Evolutionary conservation across 768 basidiomycete genomes (phyloP).

Genomic region (Sistotremastrum suecicum): DNA sequence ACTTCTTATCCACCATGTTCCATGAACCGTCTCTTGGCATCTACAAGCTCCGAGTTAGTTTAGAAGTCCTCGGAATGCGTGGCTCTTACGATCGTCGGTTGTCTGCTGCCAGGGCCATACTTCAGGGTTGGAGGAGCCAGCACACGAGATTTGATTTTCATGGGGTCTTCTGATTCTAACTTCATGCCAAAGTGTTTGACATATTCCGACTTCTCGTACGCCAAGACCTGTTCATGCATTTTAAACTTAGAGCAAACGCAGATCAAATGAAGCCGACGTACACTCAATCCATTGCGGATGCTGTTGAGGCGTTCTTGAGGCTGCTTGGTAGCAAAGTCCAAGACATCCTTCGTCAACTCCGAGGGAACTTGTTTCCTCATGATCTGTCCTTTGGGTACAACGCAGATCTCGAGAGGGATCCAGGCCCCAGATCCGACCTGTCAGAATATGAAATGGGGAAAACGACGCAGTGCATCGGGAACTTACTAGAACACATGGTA

Average conservation of each 20-base stretch:
- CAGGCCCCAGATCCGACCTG: conserved; percentile 50
- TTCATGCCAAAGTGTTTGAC: conserved; percentile 60
- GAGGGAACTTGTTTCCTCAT: conserved; percentile 59
- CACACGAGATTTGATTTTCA: conserved; percentile 47
- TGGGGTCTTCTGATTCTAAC: conserved; percentile 36
- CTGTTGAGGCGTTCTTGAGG: conserved; percentile 42
- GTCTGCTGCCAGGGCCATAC: conserved; percentile 45
- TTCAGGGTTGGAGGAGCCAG: conserved; percentile 48
- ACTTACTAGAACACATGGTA: conserved; percentile 56
- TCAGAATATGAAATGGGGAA: background rate
- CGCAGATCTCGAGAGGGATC: conserved; percentile 55
- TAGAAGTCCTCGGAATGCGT: conserved; percentile 1
- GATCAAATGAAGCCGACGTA: conserved; percentile 12
- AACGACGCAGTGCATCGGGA: background rate
- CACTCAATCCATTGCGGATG: conserved; percentile 40
- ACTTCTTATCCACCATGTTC: conserved; percentile 73
- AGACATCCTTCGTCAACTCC: conserved; percentile 46
- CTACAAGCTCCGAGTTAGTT: conserved; percentile 17
- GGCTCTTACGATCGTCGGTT: conserved; percentile 40
- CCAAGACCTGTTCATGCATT: conserved; percentile 14
- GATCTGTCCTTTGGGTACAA: conserved; percentile 49
- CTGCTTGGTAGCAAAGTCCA: conserved; percentile 53
- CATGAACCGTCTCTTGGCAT: conserved; percentile 53
- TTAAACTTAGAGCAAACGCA: background rate
- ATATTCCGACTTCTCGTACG: conserved; percentile 64